Conservation (phyloP, 2,329 filamentous ascomycete species). For the Cladosporium sp. region DNA sequence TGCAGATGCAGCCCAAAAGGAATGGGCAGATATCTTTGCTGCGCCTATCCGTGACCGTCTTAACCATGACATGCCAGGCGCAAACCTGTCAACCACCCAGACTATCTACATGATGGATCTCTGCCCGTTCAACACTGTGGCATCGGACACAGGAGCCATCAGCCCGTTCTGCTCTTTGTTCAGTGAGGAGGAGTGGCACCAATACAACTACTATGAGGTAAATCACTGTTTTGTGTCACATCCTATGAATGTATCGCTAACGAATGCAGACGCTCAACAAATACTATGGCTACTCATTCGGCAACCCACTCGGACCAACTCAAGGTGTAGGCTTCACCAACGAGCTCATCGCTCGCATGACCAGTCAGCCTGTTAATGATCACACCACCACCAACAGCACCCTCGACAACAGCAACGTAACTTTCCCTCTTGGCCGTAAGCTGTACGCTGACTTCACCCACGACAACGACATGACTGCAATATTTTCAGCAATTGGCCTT, state of each 20-base stretch:
- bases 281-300: constrained; percentile 75
- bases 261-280: constrained; percentile 63
- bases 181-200: constrained; percentile 69
- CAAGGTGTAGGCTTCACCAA: constrained; percentile 86
- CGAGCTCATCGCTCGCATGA: constrained; percentile 79
- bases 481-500: constrained; percentile 73
- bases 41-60: constrained; percentile 65
- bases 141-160: constrained; percentile 50
- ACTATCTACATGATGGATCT: constrained; percentile 78
- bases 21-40: constrained; percentile 62
- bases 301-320: constrained; percentile 73
- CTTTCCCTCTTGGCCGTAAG: constrained; percentile 65
- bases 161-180: constrained; percentile 77
- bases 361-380: constrained; percentile 63
- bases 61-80: constrained; percentile 64
- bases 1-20: constrained; percentile 48
- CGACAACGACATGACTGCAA: constrained; percentile 78
- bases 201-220: constrained; percentile 69
- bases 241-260: not conserved
- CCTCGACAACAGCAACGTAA: constrained; percentile 61
- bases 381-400: constrained; percentile 74
- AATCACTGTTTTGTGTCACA: not conserved
- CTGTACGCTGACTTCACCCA: constrained; percentile 90
- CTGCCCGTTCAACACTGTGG: constrained; percentile 81
- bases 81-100: constrained; percentile 59